Evolutionary conservation across 2,329 filamentous ascomycete genomes (phyloP), one percentile per base, ranked within the genome.

Genomic region (Colletotrichum chlorophyti): DNA sequence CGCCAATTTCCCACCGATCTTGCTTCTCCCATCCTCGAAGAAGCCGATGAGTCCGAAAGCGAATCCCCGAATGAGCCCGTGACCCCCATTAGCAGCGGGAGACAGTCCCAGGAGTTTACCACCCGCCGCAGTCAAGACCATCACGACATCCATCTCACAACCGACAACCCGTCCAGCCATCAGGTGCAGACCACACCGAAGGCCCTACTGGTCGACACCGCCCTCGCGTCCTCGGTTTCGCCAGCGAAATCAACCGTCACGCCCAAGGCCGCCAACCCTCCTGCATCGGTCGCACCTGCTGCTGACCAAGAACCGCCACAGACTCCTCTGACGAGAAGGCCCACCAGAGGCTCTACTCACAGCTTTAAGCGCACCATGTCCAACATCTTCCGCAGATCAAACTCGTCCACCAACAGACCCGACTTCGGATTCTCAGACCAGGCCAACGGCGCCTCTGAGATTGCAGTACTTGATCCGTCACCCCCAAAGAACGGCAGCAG

Each of bases 1-100:
- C 77, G 75, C 52, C 78, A 80, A 40, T 78, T 75, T 63, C 74
- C 80, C 49, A 76, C 79, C 64, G 82, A 84, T 49, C 71, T 83
- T 9, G 73, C 76, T 63, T 77, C 74, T 61, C 78, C 83, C 52
- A 85, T 86, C 60, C 76, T 79, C 48, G 83, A 86, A 72, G 79
- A 81, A 67, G 79, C 79, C 69, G 83, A 83, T 72, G 85, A 87
- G 68, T 85, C 83, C 8, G 80, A 82, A 62, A 86, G 81, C 70
- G 84, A 87, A 65, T 80, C 79, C 21, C 75, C 78, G 53, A 81
- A 83, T 72, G 85, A 88, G 63, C 85, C 85, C 40, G 76, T 85
- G 57, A 88, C 85, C 19, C 86, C 85, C 43, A 80, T 84, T 59
- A 87, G 84, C 65, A 76, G 76, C 65, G 78, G 81, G 61, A 79